Conservation (phyloP, 2,329 filamentous ascomycete species). For the Sporothrix brunneoviolacea region DNA sequence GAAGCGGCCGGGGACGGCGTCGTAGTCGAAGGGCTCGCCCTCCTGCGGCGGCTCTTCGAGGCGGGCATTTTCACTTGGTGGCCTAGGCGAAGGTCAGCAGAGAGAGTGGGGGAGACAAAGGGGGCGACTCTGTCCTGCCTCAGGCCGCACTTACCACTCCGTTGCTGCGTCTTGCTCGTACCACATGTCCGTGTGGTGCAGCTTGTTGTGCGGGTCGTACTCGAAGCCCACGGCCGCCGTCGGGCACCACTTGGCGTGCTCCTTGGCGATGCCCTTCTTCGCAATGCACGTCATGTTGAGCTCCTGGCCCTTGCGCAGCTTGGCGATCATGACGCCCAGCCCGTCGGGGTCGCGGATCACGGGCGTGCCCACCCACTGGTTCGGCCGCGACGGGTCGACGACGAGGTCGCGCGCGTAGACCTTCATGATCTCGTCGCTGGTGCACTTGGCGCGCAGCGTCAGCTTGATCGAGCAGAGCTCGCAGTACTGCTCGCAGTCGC, state of each 20-base stretch:
- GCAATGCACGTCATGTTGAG: slow-evolving; percentile 85
- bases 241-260: slow-evolving; percentile 97
- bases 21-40: slow-evolving; percentile 84
- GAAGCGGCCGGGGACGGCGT: slow-evolving; percentile 76
- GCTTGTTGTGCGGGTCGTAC: slow-evolving; percentile 95
- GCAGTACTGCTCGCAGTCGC: slow-evolving; percentile 94
- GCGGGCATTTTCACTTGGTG: slow-evolving; percentile 69
- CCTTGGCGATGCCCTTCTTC: slow-evolving; percentile 98
- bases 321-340: slow-evolving; percentile 79
- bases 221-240: slow-evolving; percentile 91
- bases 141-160: slow-evolving; percentile 66
- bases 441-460: slow-evolving; percentile 78
- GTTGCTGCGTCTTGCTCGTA: slow-evolving; percentile 76
- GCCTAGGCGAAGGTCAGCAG: slow-evolving; percentile 44
- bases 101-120: neutral
- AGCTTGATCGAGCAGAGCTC: slow-evolving; percentile 84
- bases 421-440: slow-evolving; percentile 79
- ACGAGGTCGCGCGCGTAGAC: slow-evolving; percentile 88
- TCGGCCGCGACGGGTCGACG: slow-evolving; percentile 61
- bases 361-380: slow-evolving; percentile 69
- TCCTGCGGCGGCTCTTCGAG: slow-evolving; percentile 75
- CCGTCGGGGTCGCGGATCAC: slow-evolving; percentile 78
- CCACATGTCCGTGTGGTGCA: slow-evolving; percentile 89
- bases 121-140: neutral
- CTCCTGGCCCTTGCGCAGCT: slow-evolving; percentile 84